Conservation (phyloP, 139 green algal species). For the Nannochloris sp. region DNA sequence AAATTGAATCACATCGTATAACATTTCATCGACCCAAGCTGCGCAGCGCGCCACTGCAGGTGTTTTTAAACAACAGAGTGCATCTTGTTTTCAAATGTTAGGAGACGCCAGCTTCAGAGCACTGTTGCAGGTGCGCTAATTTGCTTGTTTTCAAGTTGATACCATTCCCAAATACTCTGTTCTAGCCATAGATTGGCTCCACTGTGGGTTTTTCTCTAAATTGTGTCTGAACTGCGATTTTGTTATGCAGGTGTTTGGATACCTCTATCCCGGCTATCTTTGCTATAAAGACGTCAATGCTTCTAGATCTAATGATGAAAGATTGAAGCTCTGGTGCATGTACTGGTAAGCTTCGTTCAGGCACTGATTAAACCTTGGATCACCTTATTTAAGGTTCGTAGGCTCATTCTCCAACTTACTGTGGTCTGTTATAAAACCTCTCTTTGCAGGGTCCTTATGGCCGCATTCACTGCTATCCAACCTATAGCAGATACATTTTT, state of each 20-base stretch:
- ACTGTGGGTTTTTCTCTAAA: background rate
- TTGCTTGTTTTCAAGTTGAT: background rate
- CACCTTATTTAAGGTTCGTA: background rate
- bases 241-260: conserved; percentile 43
- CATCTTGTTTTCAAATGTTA: no score
- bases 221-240: background rate
- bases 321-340: conserved; percentile 33
- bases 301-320: conserved; percentile 12
- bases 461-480: conserved; percentile 25
- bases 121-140: background rate
- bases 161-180: background rate
- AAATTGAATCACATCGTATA: no score
- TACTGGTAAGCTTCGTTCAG: conserved; percentile 60
- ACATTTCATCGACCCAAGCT: no score
- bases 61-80: no score
- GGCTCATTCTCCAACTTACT: background rate
- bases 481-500: conserved; percentile 33
- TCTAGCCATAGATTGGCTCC: background rate
- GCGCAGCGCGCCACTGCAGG: no score
- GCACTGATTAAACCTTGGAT: background rate
- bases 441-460: conserved; percentile 23
- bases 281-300: conserved; percentile 41
- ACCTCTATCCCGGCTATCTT: conserved; percentile 40
- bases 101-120: conserved; percentile 4
- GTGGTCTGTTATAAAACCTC: background rate